Percentiles rank a stretch among this genome's conserved stretches.
Conservation (phyloP, 352 stramenopile species). For the Phytopythium litorale region DNA sequence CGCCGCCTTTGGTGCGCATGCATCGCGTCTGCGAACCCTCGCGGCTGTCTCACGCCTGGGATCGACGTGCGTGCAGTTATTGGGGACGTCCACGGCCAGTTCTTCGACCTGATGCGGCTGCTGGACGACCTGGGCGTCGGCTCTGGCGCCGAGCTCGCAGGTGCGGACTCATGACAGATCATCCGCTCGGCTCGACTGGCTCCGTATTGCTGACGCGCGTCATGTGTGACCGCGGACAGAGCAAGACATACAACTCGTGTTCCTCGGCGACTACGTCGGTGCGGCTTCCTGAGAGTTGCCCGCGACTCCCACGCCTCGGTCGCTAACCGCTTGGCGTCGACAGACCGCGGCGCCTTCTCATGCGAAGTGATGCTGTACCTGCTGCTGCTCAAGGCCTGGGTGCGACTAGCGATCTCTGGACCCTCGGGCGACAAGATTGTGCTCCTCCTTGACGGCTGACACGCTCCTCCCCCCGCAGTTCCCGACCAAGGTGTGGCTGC, state of each 20-base stretch:
- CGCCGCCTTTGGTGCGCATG: constrained; percentile 22
- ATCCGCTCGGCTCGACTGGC: no score
- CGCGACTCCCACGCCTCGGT: no score
- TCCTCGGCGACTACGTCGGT: constrained; percentile 79
- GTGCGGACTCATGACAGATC: background rate
- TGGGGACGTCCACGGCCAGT: constrained; percentile 80
- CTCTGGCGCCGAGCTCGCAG: background rate
- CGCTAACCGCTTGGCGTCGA: background rate
- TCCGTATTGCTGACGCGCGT: background rate
- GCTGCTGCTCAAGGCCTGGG: constrained; percentile 59
- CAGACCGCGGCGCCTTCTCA: constrained; percentile 73
- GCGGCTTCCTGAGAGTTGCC: background rate
- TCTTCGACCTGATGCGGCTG: constrained; percentile 69
- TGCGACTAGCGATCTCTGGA: constrained; percentile 11
- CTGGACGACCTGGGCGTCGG: constrained; percentile 41
- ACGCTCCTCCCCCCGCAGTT: background rate
- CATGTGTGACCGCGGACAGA: constrained; percentile 14
- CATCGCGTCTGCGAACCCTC: background rate
- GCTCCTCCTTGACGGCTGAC: constrained; percentile 17
- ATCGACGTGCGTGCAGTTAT: constrained; percentile 45
- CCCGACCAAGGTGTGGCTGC: constrained; percentile 51
- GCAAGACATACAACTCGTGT: constrained; percentile 53
- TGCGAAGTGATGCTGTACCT: constrained; percentile 83
- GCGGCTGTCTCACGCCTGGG: background rate
- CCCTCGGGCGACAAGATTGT: background rate